Conservation (phyloP, 257 asterid genomes). For the Ilex asprella region DNA sequence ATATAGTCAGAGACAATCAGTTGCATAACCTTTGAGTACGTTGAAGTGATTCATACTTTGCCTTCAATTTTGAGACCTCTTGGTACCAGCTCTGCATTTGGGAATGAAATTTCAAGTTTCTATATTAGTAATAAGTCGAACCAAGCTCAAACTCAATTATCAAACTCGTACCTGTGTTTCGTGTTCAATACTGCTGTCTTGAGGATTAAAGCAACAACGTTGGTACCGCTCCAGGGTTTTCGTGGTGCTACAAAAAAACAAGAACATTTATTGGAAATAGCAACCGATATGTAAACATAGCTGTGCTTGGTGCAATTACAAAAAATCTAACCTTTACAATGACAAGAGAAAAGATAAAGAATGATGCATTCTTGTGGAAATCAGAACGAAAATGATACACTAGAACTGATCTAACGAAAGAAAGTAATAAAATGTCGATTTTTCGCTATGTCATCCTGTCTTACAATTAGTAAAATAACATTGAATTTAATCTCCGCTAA, state of each 20-base stretch:
- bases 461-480: too few species aligned
- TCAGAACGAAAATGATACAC: too few species aligned
- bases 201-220: slow-evolving; percentile 62
- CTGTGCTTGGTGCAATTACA: too few species aligned
- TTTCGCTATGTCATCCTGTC: too few species aligned
- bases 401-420: too few species aligned
- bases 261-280: background rate
- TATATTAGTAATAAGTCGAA: too few species aligned
- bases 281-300: too few species aligned
- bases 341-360: too few species aligned
- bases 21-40: slow-evolving; percentile 64
- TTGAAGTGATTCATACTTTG: slow-evolving; percentile 81
- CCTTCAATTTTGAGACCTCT: slow-evolving; percentile 72
- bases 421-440: too few species aligned
- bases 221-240: slow-evolving; percentile 89
- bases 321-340: too few species aligned
- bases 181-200: slow-evolving; percentile 40
- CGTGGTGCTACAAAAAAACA: slow-evolving; percentile 33
- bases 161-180: slow-evolving; percentile 56
- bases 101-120: background rate
- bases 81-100: slow-evolving; percentile 72
- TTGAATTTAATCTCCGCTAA: too few species aligned
- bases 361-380: too few species aligned
- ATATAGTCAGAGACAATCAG: background rate
- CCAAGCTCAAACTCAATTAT: background rate